These are phyloP conservation scores for Leptosphaerulina australis DNA, from an alignment of 2,329 filamentous ascomycete genomes.

Conservation along the genomic window DNA sequence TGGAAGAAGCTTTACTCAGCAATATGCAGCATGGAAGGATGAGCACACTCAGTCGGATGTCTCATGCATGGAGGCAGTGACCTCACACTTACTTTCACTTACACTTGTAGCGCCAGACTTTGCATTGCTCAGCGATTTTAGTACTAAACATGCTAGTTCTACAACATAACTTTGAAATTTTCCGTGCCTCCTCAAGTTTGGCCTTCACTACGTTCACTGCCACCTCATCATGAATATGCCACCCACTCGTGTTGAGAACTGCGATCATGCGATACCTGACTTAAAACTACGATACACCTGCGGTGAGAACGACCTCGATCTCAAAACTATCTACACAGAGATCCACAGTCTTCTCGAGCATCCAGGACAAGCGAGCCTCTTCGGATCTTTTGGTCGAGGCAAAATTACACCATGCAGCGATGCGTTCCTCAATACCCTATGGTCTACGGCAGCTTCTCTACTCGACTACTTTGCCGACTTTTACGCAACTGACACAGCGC, in stretches of 20 bases:
- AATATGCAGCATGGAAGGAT: slow-evolving; percentile 72
- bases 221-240: slow-evolving; percentile 13
- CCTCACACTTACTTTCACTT: not conserved
- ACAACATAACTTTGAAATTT: not conserved
- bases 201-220: too few species aligned
- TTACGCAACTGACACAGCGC: slow-evolving; percentile 20
- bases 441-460: slow-evolving; percentile 24
- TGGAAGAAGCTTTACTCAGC: slow-evolving; percentile 78
- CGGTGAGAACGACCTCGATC: slow-evolving; percentile 26
- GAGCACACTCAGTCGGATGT: slow-evolving; percentile 71
- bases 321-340: slow-evolving; percentile 19
- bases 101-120: not conserved
- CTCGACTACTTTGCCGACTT: slow-evolving; percentile 45
- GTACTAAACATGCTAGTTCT: not conserved
- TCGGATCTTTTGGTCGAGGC: not conserved
- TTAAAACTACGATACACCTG: slow-evolving; percentile 20
- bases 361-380: not conserved
- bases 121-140: not conserved
- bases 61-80: slow-evolving; percentile 43
- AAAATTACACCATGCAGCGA: not conserved
- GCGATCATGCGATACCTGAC: slow-evolving; percentile 4
- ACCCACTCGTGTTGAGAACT: slow-evolving; percentile 23
- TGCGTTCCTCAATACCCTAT: slow-evolving; percentile 19
- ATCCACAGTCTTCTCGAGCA: slow-evolving; percentile 22
- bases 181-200: too few species aligned